Conservation (phyloP, 306 rosid species). For the Myrica gale region DNA sequence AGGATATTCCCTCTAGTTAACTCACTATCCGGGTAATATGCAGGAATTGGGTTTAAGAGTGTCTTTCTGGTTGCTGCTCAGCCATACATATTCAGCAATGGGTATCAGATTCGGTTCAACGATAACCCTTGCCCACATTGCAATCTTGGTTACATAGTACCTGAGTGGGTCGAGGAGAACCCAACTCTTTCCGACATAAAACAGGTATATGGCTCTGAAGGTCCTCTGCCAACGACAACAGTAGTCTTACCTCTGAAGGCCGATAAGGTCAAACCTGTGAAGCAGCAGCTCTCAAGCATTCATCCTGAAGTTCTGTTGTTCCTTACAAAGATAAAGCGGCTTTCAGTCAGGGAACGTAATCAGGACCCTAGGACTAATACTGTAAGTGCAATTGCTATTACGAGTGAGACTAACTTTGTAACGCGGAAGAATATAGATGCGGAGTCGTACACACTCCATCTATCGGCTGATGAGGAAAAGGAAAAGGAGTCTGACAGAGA, state of each 20-base stretch:
- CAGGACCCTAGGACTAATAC: constrained; percentile 39
- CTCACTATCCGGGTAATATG: constrained; percentile 18
- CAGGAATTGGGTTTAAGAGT: constrained; percentile 96
- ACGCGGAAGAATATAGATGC: constrained; percentile 62
- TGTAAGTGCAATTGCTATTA: constrained; percentile 52
- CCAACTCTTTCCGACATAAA: constrained; percentile 46
- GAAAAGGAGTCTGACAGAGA: constrained; percentile 13
- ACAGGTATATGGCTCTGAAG: constrained; percentile 42
- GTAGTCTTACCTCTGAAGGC: constrained; percentile 64
- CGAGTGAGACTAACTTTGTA: constrained; percentile 42
- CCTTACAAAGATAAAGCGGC: constrained; percentile 60
- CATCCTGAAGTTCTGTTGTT: constrained; percentile 71
- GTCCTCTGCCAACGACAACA: constrained; percentile 55
- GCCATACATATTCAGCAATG: constrained; percentile 77
- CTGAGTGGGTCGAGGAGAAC: constrained; percentile 79
- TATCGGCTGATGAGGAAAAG: constrained; percentile 39
- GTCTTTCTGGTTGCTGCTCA: constrained; percentile 65
- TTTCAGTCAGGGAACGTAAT: constrained; percentile 56
- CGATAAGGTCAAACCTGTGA: constrained; percentile 60
- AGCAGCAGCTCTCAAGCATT: constrained; percentile 60
- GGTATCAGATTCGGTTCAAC: constrained; percentile 66
- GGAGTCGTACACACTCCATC: constrained; percentile 61
- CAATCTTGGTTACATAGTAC: constrained; percentile 73
- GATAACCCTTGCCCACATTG: constrained; percentile 68
- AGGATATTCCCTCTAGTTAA: background rate